Conservation (phyloP, 768 basidiomycete genomes). For the Cytidiella melzeri region DNA sequence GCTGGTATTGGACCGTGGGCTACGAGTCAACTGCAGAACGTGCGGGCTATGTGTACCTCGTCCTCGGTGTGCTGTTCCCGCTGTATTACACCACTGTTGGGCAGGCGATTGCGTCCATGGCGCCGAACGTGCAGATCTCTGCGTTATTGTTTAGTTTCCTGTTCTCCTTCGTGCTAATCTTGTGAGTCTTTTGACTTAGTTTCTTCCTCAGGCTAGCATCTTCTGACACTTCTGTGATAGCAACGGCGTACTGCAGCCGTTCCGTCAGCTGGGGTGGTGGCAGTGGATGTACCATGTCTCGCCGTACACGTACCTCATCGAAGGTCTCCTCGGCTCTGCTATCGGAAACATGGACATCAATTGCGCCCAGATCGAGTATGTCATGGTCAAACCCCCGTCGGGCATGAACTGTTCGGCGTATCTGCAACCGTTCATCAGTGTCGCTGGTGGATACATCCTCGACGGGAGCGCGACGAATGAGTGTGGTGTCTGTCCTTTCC, state of each 20-base stretch:
- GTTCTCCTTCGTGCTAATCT: conserved; percentile 36
- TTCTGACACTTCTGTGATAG: conserved; percentile 17
- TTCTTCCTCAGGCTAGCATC: not conserved
- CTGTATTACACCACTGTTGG: conserved; percentile 40
- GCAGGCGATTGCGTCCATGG: conserved; percentile 35
- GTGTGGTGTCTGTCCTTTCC: conserved; percentile 51
- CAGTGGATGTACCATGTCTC: conserved; percentile 34
- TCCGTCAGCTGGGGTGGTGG: conserved; percentile 38
- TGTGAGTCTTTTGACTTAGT: conserved; percentile 31
- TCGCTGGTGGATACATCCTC: conserved; percentile 42
- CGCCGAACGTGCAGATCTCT: conserved; percentile 36
- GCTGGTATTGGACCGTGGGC: conserved; percentile 46
- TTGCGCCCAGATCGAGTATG: conserved; percentile 61
- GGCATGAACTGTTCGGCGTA: conserved; percentile 44
- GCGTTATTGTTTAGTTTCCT: conserved; percentile 32
- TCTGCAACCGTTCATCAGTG: conserved; percentile 34
- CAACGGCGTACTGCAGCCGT: conserved; percentile 44
- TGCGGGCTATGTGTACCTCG: conserved; percentile 35
- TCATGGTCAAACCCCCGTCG: conserved; percentile 41
- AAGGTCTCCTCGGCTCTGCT: conserved; percentile 35
- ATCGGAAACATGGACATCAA: conserved; percentile 42
- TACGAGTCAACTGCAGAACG: conserved; percentile 26
- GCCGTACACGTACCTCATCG: conserved; percentile 34
- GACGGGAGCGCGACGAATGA: conserved; percentile 31
- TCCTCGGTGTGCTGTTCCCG: conserved; percentile 33